Percentiles rank a stretch among this genome's conserved stretches.
Conservation (phyloP, 2,329 filamentous ascomycete species). For the Aspergillus quadrilineatus region DNA sequence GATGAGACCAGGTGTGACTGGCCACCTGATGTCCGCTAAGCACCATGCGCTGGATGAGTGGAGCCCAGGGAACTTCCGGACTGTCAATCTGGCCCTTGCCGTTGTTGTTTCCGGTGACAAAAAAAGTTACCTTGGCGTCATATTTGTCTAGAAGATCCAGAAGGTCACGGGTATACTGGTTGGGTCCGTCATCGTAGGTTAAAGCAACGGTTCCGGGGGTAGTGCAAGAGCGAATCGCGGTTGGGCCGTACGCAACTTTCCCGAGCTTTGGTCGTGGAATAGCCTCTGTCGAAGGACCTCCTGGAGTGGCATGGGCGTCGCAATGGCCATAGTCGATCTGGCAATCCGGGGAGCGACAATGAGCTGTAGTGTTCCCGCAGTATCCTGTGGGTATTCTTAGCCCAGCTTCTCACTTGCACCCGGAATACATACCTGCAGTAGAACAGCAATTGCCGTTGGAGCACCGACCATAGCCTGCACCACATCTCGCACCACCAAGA, state of each 20-base stretch:
- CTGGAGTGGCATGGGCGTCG: slow-evolving; percentile 37
- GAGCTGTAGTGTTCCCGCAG: slow-evolving; percentile 37
- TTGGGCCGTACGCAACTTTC: slow-evolving; percentile 36
- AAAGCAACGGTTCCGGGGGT: slow-evolving; percentile 62
- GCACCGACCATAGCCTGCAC: slow-evolving; percentile 35
- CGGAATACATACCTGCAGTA: slow-evolving; percentile 31
- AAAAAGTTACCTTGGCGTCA: slow-evolving; percentile 66
- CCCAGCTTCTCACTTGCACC: neutral
- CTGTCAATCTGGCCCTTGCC: slow-evolving; percentile 47
- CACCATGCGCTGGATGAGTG: slow-evolving; percentile 44
- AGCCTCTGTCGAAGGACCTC: slow-evolving; percentile 35
- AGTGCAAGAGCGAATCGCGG: slow-evolving; percentile 39
- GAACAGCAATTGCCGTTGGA: slow-evolving; percentile 40
- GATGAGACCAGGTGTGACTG: slow-evolving; percentile 55
- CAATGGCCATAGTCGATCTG: slow-evolving; percentile 41
- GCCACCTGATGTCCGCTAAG: slow-evolving; percentile 51
- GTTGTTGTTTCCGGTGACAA: slow-evolving; percentile 56
- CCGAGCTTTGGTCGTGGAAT: slow-evolving; percentile 39
- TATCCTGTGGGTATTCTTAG: slow-evolving; percentile 32
- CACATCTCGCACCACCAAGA: slow-evolving; percentile 32
- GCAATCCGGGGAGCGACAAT: slow-evolving; percentile 44
- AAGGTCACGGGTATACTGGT: slow-evolving; percentile 60
- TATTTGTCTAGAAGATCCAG: slow-evolving; percentile 61
- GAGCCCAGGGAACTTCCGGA: slow-evolving; percentile 39
- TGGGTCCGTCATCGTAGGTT: slow-evolving; percentile 68